Base-by-base conservation (phyloP, 148 eudicot species). In the Spergularia marina region DNA sequence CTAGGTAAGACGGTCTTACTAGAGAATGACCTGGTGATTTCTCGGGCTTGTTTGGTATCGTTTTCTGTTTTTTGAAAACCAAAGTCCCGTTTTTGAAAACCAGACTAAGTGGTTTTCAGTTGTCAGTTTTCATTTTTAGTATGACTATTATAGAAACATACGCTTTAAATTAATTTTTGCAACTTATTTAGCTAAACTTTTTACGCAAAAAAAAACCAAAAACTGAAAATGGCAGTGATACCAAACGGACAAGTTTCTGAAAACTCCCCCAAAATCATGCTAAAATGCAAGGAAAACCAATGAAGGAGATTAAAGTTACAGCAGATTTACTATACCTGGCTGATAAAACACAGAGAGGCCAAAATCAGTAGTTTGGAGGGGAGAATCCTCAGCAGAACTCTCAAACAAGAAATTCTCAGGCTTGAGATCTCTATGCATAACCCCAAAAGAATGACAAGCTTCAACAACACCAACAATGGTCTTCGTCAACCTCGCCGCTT, bases 381-480 rank as follows among this genome's bases (percentile, higher is more conserved):
- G 79, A 16, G 94, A 86, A 83, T 87, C 91, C 76, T 87, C 91
- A 52, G 78, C 83, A 12, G 70, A 44, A 30, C 70, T 84, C 63
- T 78, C 72, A 62, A 90, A 90, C 81, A 90, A 77, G 82, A 87
- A 90, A 64, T 90, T 90, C 82, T 90, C 94, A 56, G 93, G 93
- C 80, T 89, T 89, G 21, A 89, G 86, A 84, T 89, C 93, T 68
- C 91, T 84, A 78, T 90, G 94, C 84, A 90, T 84, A 15, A 90
- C 94, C 12, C 94, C 94, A 30, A 87, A 76, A 21, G 94, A 90
- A 83, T 90, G 94, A 60, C 94, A 90, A 77, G 80, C 83, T 72
- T 90, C 91, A 61, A 90, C 85, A 34, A 90, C 90, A 53, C 82
- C 61, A 44, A 87, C 83, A 81, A 90, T 90, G 7, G 89, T 86